Conservation (phyloP, 345 rosid genomes). For the Boechera divaricarpa region DNA sequence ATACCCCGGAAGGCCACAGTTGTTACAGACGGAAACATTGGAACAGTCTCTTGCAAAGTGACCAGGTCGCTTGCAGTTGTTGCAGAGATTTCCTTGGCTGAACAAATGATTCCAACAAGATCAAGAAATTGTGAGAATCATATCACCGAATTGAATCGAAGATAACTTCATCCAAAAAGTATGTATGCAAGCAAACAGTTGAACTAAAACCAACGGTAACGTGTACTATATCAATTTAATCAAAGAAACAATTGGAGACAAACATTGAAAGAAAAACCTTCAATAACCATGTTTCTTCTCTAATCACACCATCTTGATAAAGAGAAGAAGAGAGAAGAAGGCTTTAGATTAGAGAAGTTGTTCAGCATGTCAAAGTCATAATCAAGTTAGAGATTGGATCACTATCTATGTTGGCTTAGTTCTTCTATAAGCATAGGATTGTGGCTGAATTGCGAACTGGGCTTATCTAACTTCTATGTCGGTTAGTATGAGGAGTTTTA, state of each 20-base stretch:
- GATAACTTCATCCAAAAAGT: neutral
- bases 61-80: slow-evolving; percentile 96
- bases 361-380: neutral
- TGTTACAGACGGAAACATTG: slow-evolving; percentile 96
- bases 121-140: slow-evolving; percentile 21
- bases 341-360: slow-evolving; percentile 9
- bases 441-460: slow-evolving; percentile 4
- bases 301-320: slow-evolving; percentile 2
- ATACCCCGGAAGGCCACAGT: slow-evolving; percentile 97
- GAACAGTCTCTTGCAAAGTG: slow-evolving; percentile 98
- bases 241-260: neutral
- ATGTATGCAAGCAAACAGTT: slow-evolving; percentile 15
- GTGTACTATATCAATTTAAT: neutral
- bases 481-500: neutral
- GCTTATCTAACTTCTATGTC: neutral
- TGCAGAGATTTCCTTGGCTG: slow-evolving; percentile 93
- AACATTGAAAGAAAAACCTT: neutral
- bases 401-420: neutral
- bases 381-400: neutral
- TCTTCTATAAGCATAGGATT: neutral
- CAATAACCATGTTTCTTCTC: neutral
- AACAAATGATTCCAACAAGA: slow-evolving; percentile 35
- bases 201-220: slow-evolving; percentile 11
- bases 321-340: slow-evolving; percentile 12
- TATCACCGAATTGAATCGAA: neutral